These are phyloP conservation scores for Inga oerstediana DNA, from an alignment of 306 rosid species.

Conservation along the genomic window DNA sequence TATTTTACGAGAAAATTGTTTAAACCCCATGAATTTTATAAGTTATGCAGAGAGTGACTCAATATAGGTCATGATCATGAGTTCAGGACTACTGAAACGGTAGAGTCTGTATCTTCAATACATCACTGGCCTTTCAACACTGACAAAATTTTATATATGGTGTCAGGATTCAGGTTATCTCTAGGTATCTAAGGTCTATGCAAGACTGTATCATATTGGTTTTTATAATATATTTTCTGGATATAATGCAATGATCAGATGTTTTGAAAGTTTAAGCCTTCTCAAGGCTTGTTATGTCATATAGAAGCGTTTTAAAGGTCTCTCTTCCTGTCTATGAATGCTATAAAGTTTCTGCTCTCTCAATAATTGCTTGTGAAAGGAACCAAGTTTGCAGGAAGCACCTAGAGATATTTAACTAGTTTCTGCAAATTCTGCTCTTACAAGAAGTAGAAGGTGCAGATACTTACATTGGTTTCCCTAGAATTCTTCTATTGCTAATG, in stretches of 20 bases:
- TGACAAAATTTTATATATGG: neutral
- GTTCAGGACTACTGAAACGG: neutral
- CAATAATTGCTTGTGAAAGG: neutral
- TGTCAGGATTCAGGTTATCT: neutral
- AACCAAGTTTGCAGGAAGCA: neutral
- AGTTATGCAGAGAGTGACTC: neutral
- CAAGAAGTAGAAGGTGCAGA: neutral
- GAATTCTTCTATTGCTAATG: neutral
- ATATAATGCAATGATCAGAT: neutral
- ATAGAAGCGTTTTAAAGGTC: neutral
- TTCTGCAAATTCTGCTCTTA: conserved; percentile 13
- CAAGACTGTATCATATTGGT: neutral
- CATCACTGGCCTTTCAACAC: neutral
- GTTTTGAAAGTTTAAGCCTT: neutral
- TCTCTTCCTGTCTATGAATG: neutral
- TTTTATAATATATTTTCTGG: neutral
- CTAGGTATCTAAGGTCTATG: neutral
- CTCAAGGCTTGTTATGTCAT: neutral
- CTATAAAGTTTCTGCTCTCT: neutral
- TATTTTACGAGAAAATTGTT: neutral
- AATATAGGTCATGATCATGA: neutral
- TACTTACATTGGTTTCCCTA: neutral
- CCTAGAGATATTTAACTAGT: neutral
- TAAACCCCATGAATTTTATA: neutral
- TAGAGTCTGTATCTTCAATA: conserved; percentile 4